Base-by-base conservation (phyloP, 108 stramenopile genomes). In the Skeletonema menzelii region DNA sequence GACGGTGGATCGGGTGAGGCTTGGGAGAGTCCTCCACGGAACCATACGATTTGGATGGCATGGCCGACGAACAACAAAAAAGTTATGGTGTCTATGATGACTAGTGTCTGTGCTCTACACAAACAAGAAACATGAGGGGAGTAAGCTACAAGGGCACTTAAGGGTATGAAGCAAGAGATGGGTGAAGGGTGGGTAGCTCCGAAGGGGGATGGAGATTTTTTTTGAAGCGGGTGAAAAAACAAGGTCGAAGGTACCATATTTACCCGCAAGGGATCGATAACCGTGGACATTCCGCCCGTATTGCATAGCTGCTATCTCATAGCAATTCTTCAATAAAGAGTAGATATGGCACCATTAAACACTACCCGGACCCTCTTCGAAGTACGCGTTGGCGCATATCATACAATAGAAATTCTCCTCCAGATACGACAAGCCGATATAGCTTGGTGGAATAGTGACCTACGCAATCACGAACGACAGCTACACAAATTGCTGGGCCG, bases 391-490 rank as follows among this genome's bases (percentile, higher is more conserved):
- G 84, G 84, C 32, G 63, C 63, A 30, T 56, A 44, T 17, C 84
- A 82, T 53, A 79, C 82, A 42, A 66, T 82, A 24, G 84, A 85
- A 70, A 77, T 82, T 17, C 59, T 85, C 8, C 37, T 82, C 15
- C 78, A 85, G 44, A 68, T 85, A n/a, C 67, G 81, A 14, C 67
- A 56, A 38, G 20, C 27, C 22, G 84, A 85, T 67, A 35, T 79
- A 42, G 3, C 40, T 2, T 85, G 81, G 84, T 85, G 80, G 80
- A 69, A 78, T 31, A 34, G 76, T 19, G 28, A 77, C 47, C 44
- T 72, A 5, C 20, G 22, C 24, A 17, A 46, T 19, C 66, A 79
- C 62, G 75, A 82, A 44, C 46, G 67, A 24, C 73, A 85, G 67
- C 78, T 85, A 27, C 59, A 78, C 47, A 77, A 82, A 42, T 62